Base-by-base conservation (phyloP, 768 basidiomycete genomes). In the Daedaleopsis nitida region DNA sequence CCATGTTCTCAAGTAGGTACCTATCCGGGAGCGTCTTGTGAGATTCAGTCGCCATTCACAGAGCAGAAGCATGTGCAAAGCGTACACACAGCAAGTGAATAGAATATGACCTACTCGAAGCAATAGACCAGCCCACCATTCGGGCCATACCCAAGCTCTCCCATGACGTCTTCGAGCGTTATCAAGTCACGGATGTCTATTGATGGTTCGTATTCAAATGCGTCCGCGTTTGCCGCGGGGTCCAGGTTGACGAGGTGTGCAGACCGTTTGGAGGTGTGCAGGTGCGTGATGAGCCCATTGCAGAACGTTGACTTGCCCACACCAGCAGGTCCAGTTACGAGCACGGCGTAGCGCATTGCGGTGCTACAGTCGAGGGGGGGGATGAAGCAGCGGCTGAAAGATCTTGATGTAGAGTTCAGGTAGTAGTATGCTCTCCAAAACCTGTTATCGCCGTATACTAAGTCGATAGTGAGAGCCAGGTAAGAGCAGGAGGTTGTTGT, bases 231-330 rank as follows among this genome's bases (percentile, higher is more conserved):
- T 3, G 97, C 97, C 0, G 97, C 97, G 7, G 97, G 97, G 75
- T 98, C 97, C 63, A 98, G 87, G 75, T 98, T 99, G 73, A 98
- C 92, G 53, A 98, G 87, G 78, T 98, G 96, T 0, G 86, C 92
- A 0, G 87, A 85, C 9, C 97, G 84, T 64, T 86, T 90, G 52
- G 94, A 84, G 2, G 91, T 82, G 58, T 83, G 85, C 5, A 98
- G 85, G 76, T 98, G 96, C 11, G 92, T 95, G 61, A 98, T 81
- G 65, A 98, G 87, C 0, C 95, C 85, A 21, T 83, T 80, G 67
- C 92, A 91, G 70, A 99, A 96, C 0, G 97, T 98, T 0, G 94
- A 93, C 78, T 99, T 99, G 53, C 97, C 97, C 14, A 97, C 94
- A 52, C 97, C 97, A 2, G 97, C 97, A 51, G 97, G 97, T n/a